A percentile compares a stretch with the other conserved stretches of the same genome.
These are phyloP conservation scores for Nicotiana tomentosiformis DNA, from an alignment of 257 asterid species.

Conservation along the genomic window DNA sequence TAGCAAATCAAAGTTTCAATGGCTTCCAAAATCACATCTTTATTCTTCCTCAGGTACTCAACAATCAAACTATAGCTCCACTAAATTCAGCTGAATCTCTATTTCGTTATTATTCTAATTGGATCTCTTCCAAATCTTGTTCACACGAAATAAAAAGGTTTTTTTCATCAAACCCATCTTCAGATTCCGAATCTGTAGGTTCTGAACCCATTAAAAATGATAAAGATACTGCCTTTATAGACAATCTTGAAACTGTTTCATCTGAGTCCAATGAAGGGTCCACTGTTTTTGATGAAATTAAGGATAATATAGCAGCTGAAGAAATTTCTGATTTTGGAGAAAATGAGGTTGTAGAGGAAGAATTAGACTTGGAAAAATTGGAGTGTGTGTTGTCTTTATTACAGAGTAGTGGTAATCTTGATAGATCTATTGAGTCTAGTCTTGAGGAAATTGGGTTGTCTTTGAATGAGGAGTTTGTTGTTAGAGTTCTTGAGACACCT, in stretches of 20 bases:
- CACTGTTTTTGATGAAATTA: constrained; percentile 4
- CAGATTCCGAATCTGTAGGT: constrained; percentile 6
- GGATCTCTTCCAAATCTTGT: constrained; percentile 7
- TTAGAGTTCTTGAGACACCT: constrained; percentile 57
- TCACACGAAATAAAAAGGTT: constrained; percentile 17
- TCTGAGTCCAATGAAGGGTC: constrained; percentile 7
- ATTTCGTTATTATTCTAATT: neutral
- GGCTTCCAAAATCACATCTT: neutral
- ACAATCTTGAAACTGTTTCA: neutral
- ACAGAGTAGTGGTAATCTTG: constrained; percentile 45
- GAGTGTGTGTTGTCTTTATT: constrained; percentile 66
- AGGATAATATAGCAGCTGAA: neutral
- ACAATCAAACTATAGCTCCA: neutral
- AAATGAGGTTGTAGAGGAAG: neutral
- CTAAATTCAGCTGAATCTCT: neutral
- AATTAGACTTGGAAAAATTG: constrained; percentile 42
- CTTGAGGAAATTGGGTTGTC: constrained; percentile 41
- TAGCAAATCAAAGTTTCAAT: neutral
- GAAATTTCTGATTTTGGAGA: neutral
- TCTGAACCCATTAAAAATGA: neutral
- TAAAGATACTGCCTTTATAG: neutral
- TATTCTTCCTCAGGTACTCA: constrained; percentile 1
- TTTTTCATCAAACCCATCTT: constrained; percentile 43
- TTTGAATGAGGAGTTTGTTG: constrained; percentile 50
- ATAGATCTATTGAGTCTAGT: constrained; percentile 41